Conservation (phyloP, 495 filamentous ascomycete species). For the Xylaria cubensis region DNA sequence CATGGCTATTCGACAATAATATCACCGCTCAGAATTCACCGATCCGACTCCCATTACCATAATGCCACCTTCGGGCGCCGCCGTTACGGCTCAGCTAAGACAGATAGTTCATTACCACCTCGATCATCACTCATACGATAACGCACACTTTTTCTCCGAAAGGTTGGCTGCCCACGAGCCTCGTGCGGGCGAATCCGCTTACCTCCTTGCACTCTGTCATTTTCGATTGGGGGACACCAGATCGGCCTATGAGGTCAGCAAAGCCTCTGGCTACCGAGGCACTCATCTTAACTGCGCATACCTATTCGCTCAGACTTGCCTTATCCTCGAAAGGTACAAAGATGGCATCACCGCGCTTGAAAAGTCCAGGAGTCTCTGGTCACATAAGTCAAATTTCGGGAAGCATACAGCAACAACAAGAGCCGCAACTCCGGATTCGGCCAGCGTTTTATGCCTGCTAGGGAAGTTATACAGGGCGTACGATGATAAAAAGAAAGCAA, state of each 20-base stretch:
- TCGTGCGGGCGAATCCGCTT: conserved; percentile 76
- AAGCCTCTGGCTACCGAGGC: conserved; percentile 65
- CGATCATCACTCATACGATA: conserved; percentile 85
- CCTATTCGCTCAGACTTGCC: conserved; percentile 86
- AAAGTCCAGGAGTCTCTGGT: conserved; percentile 73
- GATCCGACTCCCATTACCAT: conserved; percentile 33
- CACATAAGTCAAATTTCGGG: conserved; percentile 72
- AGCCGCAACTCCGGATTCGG: conserved; percentile 79
- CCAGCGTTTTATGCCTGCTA: conserved; percentile 78
- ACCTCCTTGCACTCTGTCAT: conserved; percentile 84
- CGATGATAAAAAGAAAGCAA: conserved; percentile 79
- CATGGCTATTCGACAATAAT: conserved; percentile 40
- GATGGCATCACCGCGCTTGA: conserved; percentile 85
- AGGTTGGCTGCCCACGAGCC: conserved; percentile 84
- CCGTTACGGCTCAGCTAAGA: conserved; percentile 76
- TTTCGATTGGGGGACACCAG: conserved; percentile 76
- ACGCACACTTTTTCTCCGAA: conserved; percentile 90
- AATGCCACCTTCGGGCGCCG: conserved; percentile 74
- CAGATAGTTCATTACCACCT: conserved; percentile 91
- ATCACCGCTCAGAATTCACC: conserved; percentile 19
- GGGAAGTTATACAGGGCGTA: conserved; percentile 87
- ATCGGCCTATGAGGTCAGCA: conserved; percentile 72
- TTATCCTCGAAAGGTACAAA: conserved; percentile 75
- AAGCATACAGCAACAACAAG: conserved; percentile 73
- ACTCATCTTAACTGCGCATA: conserved; percentile 87